Conservation (phyloP, 169 alveolate genomes). For the Babesia caballi region DNA sequence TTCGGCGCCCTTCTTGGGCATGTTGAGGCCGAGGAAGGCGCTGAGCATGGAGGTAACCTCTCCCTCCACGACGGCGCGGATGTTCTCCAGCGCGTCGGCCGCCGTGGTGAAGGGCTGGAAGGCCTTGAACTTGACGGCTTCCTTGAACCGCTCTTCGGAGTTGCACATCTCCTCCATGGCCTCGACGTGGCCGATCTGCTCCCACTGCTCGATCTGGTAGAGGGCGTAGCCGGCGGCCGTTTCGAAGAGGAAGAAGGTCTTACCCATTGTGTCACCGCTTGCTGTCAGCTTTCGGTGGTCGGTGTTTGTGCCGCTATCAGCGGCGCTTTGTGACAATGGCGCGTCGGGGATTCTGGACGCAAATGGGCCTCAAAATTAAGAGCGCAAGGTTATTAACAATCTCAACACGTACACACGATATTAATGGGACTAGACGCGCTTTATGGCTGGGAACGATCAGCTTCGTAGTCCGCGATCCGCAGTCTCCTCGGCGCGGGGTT, state of each 20-base stretch:
- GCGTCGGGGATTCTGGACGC: too few relatives aligned
- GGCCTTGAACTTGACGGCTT: constrained; percentile 85
- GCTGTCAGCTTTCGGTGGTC: too few relatives aligned
- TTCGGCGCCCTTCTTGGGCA: constrained; percentile 76
- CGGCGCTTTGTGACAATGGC: too few relatives aligned
- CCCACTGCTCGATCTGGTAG: constrained; percentile 86
- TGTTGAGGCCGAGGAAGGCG: constrained; percentile 81
- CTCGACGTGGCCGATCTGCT: constrained; percentile 85
- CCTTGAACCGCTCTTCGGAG: constrained; percentile 82
- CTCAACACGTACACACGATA: too few relatives aligned
- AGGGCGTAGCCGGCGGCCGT: constrained; percentile 93
- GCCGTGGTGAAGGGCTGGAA: constrained; percentile 90
- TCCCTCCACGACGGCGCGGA: constrained; percentile 83
- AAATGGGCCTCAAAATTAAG: too few relatives aligned
- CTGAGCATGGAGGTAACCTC: constrained; percentile 80
- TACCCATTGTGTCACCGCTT: constrained; percentile 29
- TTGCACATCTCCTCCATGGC: constrained; percentile 81
- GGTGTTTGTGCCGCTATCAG: too few relatives aligned
- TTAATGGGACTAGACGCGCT: too few relatives aligned
- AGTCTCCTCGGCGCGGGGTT: too few relatives aligned
- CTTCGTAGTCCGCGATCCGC: too few relatives aligned
- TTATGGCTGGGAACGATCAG: too few relatives aligned
- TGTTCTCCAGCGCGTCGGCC: constrained; percentile 90
- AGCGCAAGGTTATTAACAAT: too few relatives aligned
- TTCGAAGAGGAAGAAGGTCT: constrained; percentile 81